Conservation (phyloP, 805 yeast genomes). For the Sugiyamaella lignohabitans region DNA sequence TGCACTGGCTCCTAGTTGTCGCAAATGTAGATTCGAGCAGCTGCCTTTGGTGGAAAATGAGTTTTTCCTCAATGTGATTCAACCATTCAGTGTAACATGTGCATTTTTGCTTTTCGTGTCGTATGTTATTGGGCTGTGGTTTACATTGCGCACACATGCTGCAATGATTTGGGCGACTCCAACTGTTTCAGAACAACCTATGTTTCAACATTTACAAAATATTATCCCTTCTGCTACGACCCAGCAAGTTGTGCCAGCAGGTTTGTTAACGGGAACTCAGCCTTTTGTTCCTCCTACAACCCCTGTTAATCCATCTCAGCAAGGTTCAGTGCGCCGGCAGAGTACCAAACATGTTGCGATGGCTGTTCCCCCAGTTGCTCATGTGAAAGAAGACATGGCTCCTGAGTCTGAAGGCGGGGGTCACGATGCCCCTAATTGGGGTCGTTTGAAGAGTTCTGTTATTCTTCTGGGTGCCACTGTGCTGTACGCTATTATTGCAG, state of each 20-base stretch:
- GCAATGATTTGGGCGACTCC: conserved; percentile 89
- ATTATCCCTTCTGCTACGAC: not conserved
- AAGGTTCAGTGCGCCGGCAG: not conserved
- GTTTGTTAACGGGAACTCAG: conserved; percentile 1
- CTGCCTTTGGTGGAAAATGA: conserved; percentile 64
- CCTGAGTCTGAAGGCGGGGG: conserved; percentile 43
- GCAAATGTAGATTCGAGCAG: conserved; percentile 68
- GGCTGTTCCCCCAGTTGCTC: conserved; percentile 1
- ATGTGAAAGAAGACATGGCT: conserved; percentile 6
- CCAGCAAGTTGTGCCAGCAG: conserved; percentile 5
- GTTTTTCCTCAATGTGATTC: conserved; percentile 60
- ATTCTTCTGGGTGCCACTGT: conserved; percentile 80
- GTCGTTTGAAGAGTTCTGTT: conserved; percentile 72
- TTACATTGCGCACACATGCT: conserved; percentile 93
- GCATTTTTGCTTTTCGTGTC: conserved; percentile 76
- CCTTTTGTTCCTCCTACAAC: not conserved
- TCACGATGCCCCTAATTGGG: conserved; percentile 98
- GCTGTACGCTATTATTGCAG: conserved; percentile 88
- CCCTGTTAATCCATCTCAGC: conserved; percentile 7
- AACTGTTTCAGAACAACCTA: conserved; percentile 33
- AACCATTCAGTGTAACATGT: conserved; percentile 77
- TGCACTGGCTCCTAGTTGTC: conserved; percentile 36
- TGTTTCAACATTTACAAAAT: not conserved
- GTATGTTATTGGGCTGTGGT: conserved; percentile 82
- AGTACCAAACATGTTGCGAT: not conserved